Base-by-base conservation (phyloP, 495 filamentous ascomycete genomes). In the Aspergillus nidulans region DNA sequence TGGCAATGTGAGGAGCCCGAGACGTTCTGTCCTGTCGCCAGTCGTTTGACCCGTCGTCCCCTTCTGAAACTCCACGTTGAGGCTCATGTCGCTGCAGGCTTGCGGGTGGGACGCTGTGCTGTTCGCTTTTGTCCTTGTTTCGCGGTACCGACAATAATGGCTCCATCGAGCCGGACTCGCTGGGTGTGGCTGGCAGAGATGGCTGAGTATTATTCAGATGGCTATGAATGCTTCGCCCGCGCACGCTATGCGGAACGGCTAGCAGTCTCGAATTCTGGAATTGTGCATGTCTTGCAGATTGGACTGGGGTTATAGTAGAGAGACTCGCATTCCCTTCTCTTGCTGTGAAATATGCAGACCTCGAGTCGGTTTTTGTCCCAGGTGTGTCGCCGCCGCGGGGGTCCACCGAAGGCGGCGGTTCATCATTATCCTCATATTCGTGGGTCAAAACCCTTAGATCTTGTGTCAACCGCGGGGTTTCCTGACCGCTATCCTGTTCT, bases 111-210 rank as follows among this genome's bases (percentile, higher is more conserved):
- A 62, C 46, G 6, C 38, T 55, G 26, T 65, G 63, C 12, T 55
- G 40, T 25, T 58, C 69, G 42, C 61, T 58, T 41, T 69, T 67
- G 7, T 48, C 52, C 53, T 75, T 69, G 38, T 24, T 34, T 20
- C 42, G 30, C 6, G 59, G 56, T 18, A 45, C 28, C 19, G 61
- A 62, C 49, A 77, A 52, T 36, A 77, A 59, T 6, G 67, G 61
- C 13, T 69, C 70, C 20, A 66, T 69, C n/a, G 74, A 77, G 23
- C 66, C 69, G 20, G 65, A 53, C 44, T 76, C 73, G 44, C 70
- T 76, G 32, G 62, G 56, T 56, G 68, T 65, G 41, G 55, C 32
- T 44, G 59, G 59, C 41, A 60, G 59, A 16, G 44, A 62, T 24
- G 60, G 53, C 19, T 66, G 63, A 53, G 55, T 64, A 19, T 50